phyloP scores from a whole-genome alignment of 352 stramenopile species.

The Ophiocytium majus region DNA sequence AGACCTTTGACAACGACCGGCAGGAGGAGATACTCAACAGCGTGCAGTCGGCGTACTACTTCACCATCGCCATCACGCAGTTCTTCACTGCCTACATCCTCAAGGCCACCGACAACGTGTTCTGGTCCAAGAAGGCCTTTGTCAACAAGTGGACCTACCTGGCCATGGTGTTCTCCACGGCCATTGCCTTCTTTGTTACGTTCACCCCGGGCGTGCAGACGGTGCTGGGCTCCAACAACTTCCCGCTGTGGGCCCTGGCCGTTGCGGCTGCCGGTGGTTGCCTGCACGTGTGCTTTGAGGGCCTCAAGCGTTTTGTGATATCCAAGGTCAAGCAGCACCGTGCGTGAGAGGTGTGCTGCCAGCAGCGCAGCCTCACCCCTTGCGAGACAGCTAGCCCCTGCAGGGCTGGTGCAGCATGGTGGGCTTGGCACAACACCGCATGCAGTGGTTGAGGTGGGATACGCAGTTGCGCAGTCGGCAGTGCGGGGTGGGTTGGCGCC shows the following conservation, averaged over 20 bases:
- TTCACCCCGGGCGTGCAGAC: constrained; percentile 15
- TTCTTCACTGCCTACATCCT: constrained; percentile 29
- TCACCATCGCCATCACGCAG: constrained; percentile 22
- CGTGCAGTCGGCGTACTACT: constrained; percentile 25
- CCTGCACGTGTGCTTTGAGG: constrained; percentile 1
- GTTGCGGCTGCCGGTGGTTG: not conserved
- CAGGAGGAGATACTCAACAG: constrained; percentile 3
- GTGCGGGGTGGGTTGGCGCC: no score
- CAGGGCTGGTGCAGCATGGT: no score
- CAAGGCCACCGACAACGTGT: constrained; percentile 15
- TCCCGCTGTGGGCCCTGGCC: not conserved
- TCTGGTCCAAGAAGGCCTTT: not conserved
- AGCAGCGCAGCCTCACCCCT: no score
- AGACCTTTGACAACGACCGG: not conserved
- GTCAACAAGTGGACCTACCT: constrained; percentile 26
- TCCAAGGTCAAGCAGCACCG: no score
- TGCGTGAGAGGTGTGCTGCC: no score
- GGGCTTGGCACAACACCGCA: no score
- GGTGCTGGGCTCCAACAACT: not conserved
- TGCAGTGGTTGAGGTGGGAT: no score
- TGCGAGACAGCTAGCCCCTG: no score
- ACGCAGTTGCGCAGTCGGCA: no score
- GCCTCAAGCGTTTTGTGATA: not conserved
- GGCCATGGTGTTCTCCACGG: constrained; percentile 15
- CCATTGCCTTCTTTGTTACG: constrained; percentile 11